Conservation (phyloP, 2,329 filamentous ascomycete species). For the Lachnellula suecica region DNA sequence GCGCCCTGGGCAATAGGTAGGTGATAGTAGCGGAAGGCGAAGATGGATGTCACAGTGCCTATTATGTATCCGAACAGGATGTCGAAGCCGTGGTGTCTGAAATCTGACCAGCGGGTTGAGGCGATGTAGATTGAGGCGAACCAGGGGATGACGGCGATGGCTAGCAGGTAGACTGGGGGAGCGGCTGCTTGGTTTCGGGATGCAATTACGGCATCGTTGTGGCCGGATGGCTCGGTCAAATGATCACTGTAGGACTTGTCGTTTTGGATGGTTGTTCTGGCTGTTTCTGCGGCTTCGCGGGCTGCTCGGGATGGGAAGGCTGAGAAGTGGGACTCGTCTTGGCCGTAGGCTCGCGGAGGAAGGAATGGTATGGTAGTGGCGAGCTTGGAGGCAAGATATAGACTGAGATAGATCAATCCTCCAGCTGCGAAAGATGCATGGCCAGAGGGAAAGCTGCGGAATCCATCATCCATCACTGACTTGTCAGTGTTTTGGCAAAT, state of each 20-base stretch:
- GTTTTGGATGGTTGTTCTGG: neutral
- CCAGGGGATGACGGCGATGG: conserved; percentile 69
- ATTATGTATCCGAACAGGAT: conserved; percentile 83
- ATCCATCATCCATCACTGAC: conserved; percentile 71
- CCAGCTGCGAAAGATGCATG: conserved; percentile 75
- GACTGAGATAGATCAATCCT: conserved; percentile 79
- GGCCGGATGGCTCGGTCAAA: conserved; percentile 22
- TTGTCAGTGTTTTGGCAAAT: conserved; percentile 72
- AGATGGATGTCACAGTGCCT: conserved; percentile 68
- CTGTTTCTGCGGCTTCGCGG: conserved; percentile 33
- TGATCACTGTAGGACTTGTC: neutral
- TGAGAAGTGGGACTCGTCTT: conserved; percentile 54
- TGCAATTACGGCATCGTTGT: conserved; percentile 39
- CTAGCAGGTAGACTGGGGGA: conserved; percentile 76
- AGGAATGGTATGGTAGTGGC: conserved; percentile 72
- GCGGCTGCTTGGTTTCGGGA: conserved; percentile 75
- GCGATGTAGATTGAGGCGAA: conserved; percentile 77
- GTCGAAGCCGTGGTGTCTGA: conserved; percentile 89
- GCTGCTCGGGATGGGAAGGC: conserved; percentile 71
- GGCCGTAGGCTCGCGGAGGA: conserved; percentile 44
- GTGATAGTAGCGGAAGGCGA: conserved; percentile 85
- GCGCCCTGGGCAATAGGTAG: conserved; percentile 74
- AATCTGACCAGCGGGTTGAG: conserved; percentile 85
- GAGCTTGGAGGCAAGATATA: conserved; percentile 85
- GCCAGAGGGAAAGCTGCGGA: conserved; percentile 79